Percentiles rank a stretch among this genome's conserved stretches.
phyloP scores from a whole-genome alignment of 768 basidiomycete genomes.

The Mycena maculata region DNA sequence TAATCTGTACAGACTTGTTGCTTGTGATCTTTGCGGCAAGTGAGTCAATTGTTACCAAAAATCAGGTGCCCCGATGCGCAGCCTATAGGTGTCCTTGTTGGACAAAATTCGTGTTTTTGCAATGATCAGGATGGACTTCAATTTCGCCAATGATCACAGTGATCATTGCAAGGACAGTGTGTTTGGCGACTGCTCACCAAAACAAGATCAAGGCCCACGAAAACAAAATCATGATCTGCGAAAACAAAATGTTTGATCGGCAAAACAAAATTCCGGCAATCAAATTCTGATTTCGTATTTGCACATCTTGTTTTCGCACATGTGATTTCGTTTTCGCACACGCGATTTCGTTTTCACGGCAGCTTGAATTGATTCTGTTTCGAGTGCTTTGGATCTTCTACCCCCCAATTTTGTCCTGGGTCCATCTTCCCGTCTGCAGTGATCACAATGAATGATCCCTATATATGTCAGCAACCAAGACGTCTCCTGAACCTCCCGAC shows the following conservation, averaged over 20 bases:
- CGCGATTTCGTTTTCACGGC: background rate
- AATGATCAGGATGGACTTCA: background rate
- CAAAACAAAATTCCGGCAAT: background rate
- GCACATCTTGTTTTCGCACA: background rate
- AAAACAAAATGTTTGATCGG: background rate
- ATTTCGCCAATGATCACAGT: background rate
- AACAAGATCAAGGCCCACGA: background rate
- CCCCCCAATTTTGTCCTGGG: background rate
- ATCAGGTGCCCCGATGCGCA: no score
- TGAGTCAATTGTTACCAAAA: no score
- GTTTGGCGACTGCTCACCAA: no score
- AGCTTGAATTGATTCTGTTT: background rate
- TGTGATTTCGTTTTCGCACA: background rate
- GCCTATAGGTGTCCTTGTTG: constrained; percentile 55
- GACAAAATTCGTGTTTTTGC: constrained; percentile 1
- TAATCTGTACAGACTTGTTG: no score
- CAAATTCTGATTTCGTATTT: background rate
- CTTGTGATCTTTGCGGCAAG: no score
- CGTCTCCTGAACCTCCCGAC: background rate
- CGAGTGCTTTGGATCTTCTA: background rate
- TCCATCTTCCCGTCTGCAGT: background rate
- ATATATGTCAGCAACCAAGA: background rate
- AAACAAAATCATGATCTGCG: background rate
- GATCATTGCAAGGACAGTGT: no score
- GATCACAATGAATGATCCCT: background rate